phyloP scores from a whole-genome alignment of 371 early-diverging fungal genomes.

The Mucor piriformis region DNA sequence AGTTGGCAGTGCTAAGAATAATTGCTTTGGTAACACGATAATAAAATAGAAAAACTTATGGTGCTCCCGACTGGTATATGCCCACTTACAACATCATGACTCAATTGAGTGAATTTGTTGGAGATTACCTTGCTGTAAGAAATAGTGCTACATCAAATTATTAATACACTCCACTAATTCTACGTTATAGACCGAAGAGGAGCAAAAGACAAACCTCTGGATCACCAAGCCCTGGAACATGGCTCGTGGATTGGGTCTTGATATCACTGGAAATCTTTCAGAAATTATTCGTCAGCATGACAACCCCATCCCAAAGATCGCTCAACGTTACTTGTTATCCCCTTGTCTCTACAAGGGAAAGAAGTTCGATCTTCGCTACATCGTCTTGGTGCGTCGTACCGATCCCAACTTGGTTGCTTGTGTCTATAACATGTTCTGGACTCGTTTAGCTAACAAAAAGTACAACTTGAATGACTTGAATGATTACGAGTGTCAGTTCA shows the following conservation, averaged over 20 bases:
- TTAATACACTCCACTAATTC: neutral
- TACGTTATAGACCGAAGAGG: slow-evolving; percentile 26
- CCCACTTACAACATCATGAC: slow-evolving; percentile 55
- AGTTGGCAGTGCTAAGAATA: neutral
- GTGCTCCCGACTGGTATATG: slow-evolving; percentile 52
- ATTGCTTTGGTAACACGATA: neutral
- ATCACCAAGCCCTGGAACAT: slow-evolving; percentile 62
- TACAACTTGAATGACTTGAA: slow-evolving; percentile 47
- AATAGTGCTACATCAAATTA: neutral
- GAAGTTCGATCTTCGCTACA: slow-evolving; percentile 63
- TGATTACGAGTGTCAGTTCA: slow-evolving; percentile 63
- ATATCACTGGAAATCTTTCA: slow-evolving; percentile 49
- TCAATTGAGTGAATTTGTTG: slow-evolving; percentile 54
- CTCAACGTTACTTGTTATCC: slow-evolving; percentile 53
- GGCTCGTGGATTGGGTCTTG: slow-evolving; percentile 51
- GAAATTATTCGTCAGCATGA: slow-evolving; percentile 57
- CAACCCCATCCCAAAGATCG: slow-evolving; percentile 52
- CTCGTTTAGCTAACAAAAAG: slow-evolving; percentile 62
- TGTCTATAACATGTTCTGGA: slow-evolving; percentile 67
- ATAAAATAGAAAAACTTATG: slow-evolving; percentile 41
- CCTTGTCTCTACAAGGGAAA: slow-evolving; percentile 65
- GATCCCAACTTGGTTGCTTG: slow-evolving; percentile 44
- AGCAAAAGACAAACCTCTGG: slow-evolving; percentile 52
- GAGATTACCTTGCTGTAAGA: slow-evolving; percentile 46
- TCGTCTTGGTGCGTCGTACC: slow-evolving; percentile 53